Base-by-base conservation (phyloP, 2,329 filamentous ascomycete genomes). In the Venturia pyrina region DNA sequence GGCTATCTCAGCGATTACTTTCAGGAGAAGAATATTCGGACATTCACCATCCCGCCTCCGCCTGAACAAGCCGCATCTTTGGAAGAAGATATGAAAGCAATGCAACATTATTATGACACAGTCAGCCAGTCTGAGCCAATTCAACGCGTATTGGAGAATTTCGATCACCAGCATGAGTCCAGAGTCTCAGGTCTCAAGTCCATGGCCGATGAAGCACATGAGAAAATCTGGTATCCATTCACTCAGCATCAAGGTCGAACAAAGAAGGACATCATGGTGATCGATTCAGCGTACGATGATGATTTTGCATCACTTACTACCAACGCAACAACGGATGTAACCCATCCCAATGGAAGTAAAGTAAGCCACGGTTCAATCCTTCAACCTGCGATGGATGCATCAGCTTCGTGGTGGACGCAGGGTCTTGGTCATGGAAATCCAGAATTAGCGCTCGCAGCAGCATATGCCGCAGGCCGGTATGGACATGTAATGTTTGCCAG, bases 351-450 rank as follows among this genome's bases (percentile, higher is more conserved):
- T 32, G 56, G 63, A 41, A 44, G 46, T 19, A 40, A 61, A 32
- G 21, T 21, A 53, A 41, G 50, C 19, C 24, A 5, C 5, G 67
- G 66, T 62, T 70, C 77, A 7, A 72, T 86, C 3, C 76, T 91
- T 0, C 82, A 81, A 59, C 83, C 89, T 0, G 87, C 89, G 0
- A 92, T 95, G 65, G 91, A 96, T 70, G 91, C 88, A 2, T 95
- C 90, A 0, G 90, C 90, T 0, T 93, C 90, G 0, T 96, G 91
- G 91, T 96, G 91, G 91, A 96, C 91, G 0, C 91, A 96, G 75
- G 91, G 91, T 1, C 82, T 96, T 0, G 91, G 91, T 0, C 91
- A 96, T 69, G 89, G 87, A 6, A 92, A 90, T 70, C 84, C 90
- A 0, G 78, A 81, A 0, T 79, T 96, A 0, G 84, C 89, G 0